Base-by-base conservation (phyloP, 805 yeast species). In the Monosporozyma siamensis region DNA sequence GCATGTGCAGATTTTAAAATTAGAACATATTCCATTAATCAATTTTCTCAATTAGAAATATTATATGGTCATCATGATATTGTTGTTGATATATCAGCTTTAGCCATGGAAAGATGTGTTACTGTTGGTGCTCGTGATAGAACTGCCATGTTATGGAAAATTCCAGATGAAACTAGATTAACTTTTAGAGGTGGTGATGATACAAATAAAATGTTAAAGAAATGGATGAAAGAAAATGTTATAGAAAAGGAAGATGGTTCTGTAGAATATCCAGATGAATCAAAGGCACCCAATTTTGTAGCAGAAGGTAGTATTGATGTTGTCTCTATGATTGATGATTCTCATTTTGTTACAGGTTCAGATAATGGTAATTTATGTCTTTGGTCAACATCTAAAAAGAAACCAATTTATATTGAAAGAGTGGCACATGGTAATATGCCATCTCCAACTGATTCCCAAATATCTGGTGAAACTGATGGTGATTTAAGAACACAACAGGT, bases 101-200 rank as follows among this genome's bases (percentile, higher is more conserved):
- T 92, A 47, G 75, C 77, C 8, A 79, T 80, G 61, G 97, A 92
- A 58, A 77, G 96, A 45, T 92, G 98, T 69, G 89, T 92, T 14
- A 86, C 95, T 21, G 97, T 90, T 25, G 98, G 98, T 14, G 73
- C 95, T 3, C 77, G 97, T 53, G 98, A 92, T 65, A 80, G 94
- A 55, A 85, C 96, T 4, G 96, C 90, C 8, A 82, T 94, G 81
- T 69, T 85, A 54, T 92, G 98, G 98, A 92, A 92, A 61, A 87
- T 92, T 50, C 78, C 95, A 21, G 98, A 92, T 55, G 98, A 92
- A 65, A 79, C 95, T 1, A 77, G 97, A 58, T 74, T 92, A 54
- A 88, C 96, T 0, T 90, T 90, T 62, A 75, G 95, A 58, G 95
- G 95, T 47, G 95, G 94, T 45, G 95, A 87, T 55, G 63, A 68